Base-by-base conservation (phyloP, 371 early-diverging fungal genomes). In the Circinella minor region DNA sequence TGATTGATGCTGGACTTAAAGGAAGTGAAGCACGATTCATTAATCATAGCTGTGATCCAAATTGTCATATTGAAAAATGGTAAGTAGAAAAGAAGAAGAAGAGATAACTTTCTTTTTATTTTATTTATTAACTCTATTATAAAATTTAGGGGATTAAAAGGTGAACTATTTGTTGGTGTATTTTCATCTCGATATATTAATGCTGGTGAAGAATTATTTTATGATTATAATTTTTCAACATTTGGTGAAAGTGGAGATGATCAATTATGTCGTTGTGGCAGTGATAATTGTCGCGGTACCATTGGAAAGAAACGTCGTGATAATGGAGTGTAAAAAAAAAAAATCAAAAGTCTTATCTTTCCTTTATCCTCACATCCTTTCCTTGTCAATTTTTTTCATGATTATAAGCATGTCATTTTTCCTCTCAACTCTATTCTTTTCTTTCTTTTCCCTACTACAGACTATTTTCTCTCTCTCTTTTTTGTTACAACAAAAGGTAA, bases 1-100 rank as follows among this genome's bases (percentile, higher is more conserved):
- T 95, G 20, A 84, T 95, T 55, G 96, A 95, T 82, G 96, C 88
- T 4, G 84, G 87, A 63, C 69, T 79, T 63, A 91, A 89, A 67
- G 96, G 96, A 20, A 92, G 90, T 36, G 88, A 88, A 36, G 95
- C 84, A 18, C 70, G 84, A 38, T 84, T 84, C 62, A 81, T 84
- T 54, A 84, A 84, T 20, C 84, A 84, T 62, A 87, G 90, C 55
- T 97, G 97, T 74, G 90, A 90, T n/a, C 96, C 97, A 20, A 97
- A 97, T 73, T 95, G 96, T 80, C 93, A 92, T 49, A 93, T 96
- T 67, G 95, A 95, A 70, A 93, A 95, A 81, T 94, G 94, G 94
- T 90, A 79, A 61, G 74, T n/a, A 11, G 27, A n/a, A 60, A 20
- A 13, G 38, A 11, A 15, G 55, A 43, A 7, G 8, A 3, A 15